phyloP scores from a whole-genome alignment of 2,329 filamentous ascomycete species.

The Cladobotryum mycophilum region DNA sequence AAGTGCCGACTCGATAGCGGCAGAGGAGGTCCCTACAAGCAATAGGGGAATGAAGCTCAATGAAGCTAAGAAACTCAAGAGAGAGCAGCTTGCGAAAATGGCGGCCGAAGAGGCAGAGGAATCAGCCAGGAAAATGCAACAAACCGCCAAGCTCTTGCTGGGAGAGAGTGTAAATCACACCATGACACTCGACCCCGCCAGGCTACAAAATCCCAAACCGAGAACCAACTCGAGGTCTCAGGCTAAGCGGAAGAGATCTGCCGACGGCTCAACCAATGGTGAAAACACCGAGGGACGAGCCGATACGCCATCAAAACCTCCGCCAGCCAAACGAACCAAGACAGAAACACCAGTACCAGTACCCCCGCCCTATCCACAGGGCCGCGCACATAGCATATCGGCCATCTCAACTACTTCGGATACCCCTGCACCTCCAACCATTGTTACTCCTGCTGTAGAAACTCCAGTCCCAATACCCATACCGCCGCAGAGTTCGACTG shows the following conservation, averaged over 20 bases:
- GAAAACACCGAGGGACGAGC: slow-evolving; percentile 25
- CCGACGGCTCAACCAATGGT: slow-evolving; percentile 22
- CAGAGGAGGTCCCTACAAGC: slow-evolving; percentile 57
- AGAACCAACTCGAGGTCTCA: slow-evolving; percentile 26
- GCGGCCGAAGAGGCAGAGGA: slow-evolving; percentile 58
- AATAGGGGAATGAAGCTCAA: slow-evolving; percentile 74
- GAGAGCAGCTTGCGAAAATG: slow-evolving; percentile 55
- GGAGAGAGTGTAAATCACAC: slow-evolving; percentile 21
- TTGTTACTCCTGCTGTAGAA: slow-evolving; percentile 23
- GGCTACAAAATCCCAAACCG: slow-evolving; percentile 22
- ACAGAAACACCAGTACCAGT: slow-evolving; percentile 53
- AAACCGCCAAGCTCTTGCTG: slow-evolving; percentile 41
- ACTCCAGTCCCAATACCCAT: slow-evolving; percentile 38
- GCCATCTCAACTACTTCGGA: slow-evolving; percentile 20
- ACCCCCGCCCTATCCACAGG: slow-evolving; percentile 37
- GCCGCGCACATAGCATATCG: slow-evolving; percentile 23
- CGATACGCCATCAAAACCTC: slow-evolving; percentile 28
- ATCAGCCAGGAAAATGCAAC: slow-evolving; percentile 47
- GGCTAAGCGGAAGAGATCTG: slow-evolving; percentile 42
- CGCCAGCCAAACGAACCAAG: slow-evolving; percentile 46
- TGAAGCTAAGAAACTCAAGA: slow-evolving; percentile 68
- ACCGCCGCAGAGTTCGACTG: slow-evolving; percentile 22
- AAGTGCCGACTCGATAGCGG: slow-evolving; percentile 48
- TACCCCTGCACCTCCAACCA: slow-evolving; percentile 15
- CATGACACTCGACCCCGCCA: slow-evolving; percentile 24